Base-by-base conservation (phyloP, 352 stramenopile genomes). In the Globisporangium viniferum region DNA sequence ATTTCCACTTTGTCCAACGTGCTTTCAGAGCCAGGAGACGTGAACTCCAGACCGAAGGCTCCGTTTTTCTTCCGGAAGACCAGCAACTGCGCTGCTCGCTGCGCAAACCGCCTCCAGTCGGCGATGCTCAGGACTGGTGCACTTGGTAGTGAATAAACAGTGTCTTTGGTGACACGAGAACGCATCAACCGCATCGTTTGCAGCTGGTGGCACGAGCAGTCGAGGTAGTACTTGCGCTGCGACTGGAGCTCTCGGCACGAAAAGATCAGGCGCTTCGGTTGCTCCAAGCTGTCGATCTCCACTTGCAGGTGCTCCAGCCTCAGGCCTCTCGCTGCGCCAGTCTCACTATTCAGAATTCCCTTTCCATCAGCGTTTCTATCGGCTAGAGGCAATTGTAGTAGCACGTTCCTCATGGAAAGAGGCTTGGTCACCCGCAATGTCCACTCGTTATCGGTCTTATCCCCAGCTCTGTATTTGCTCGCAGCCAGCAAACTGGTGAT, bases 171-270 rank as follows among this genome's bases (percentile, higher is more conserved):
- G 44, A 2, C 9, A 27, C 29, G 10, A 33, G 5, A 35, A 20
- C 5, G 39, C 20, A 18, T 12, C 48, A 82, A 44, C 2, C 73
- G 54, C 29, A n/a, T 49, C 4, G n/a, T 15, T 14, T 71, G 48
- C 3, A 91, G 27, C 27, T 82, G 62, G 24, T 81, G 41, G 27
- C 72, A 78, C 3, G 80, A 83, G 24, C 70, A 87, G 55, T 89
- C 80, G 5, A 79, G 66, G 27, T 73, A 80, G 36, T 88, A 89
- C 27, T 64, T 69, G 2, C 74, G 77, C 12, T 74, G 80, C 5
- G 80, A 76, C 29, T 89, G 74, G 1, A 80, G 57, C 49, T 92
- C 79, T 31, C 73, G 71, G 31, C 72, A 88, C 2, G 80, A 89
- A 56, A 89, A 89, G 49, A 84, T 70, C 2, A 92, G 67, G 3